Base-by-base conservation (phyloP, 140 eudicot species). In the Ambrosia hybrid region DNA sequence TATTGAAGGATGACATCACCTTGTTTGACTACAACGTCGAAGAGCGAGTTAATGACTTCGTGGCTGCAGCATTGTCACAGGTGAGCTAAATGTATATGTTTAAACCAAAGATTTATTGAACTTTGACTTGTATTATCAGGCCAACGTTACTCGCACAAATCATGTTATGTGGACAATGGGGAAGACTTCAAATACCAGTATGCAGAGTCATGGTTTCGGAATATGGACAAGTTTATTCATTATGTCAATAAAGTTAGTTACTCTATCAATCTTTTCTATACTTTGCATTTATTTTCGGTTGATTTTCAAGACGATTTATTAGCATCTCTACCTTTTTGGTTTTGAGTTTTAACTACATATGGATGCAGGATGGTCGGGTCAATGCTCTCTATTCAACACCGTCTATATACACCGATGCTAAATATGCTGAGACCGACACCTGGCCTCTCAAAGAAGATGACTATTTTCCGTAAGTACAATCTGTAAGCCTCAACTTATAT, bases 111-210 rank as follows among this genome's bases (percentile, higher is more conserved):
- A 34, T 41, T 38, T 6, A 34, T 60, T 73, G 57, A 66, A 57
- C 53, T 61, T 49, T 37, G n/a, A 53, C 51, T 16, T 82, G 60
- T 36, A 37, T 61, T 79, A 33, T 51, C 88, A 93, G 99, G 91
- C 99, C 12, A 93, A 93, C 56, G 84, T 93, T 63, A 93, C 99
- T 39, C 91, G 96, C 43, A 72, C 97, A 68, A 84, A 93, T 84
- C 99, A 93, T 71, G 76, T 93, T 46, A 93, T 93, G 98, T 93
- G 92, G 90, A 93, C 98, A 45, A 90, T 93, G 98, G 98, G 73
- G 84, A 93, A 7, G 97, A 93, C 68, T 93, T 93, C 80, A 85
- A 87, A 85, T 93, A 93, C 77, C 98, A 93, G 71, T 93, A 90
- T 72, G 96, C 98, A 4, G 85, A 84, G 34, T 70, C 98, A 76